Conservation (phyloP, 2,329 filamentous ascomycete genomes). For the Chrysosphaeria jannelii region DNA sequence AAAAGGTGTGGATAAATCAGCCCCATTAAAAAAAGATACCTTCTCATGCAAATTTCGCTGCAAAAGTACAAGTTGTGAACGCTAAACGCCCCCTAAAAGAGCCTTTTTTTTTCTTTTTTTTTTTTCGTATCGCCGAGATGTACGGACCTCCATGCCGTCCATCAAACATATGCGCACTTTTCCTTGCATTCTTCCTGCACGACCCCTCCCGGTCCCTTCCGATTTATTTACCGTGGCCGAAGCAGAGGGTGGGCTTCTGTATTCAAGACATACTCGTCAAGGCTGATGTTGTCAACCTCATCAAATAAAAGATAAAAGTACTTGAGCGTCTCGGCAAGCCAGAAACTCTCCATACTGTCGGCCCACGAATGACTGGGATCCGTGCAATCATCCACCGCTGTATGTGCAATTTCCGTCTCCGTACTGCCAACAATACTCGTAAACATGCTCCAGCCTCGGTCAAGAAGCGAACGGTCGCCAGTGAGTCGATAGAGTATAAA, state of each 20-base stretch:
- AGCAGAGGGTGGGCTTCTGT: conserved; percentile 23
- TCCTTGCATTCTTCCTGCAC: no score
- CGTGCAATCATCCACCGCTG: conserved; percentile 24
- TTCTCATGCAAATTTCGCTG: no score
- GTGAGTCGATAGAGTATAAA: conserved; percentile 52
- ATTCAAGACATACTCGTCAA: conserved; percentile 31
- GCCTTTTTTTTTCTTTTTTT: no score
- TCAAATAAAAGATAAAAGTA: conserved; percentile 34
- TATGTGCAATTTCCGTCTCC: conserved; percentile 19
- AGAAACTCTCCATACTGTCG: conserved; percentile 41
- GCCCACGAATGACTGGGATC: conserved; percentile 15
- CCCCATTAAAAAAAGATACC: no score
- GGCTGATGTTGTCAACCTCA: conserved; percentile 23
- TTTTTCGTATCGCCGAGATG: no score
- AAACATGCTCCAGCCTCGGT: conserved; percentile 52
- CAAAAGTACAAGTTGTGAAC: no score
- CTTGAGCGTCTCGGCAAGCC: conserved; percentile 38
- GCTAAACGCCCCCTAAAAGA: no score
- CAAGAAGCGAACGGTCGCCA: conserved; percentile 30
- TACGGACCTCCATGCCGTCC: no score
- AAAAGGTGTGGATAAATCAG: no score
- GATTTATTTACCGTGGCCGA: no score
- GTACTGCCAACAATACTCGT: conserved; percentile 18
- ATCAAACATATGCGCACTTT: no score
- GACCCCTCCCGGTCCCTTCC: no score